Percentiles rank a stretch among this genome's conserved stretches.
phyloP scores from a whole-genome alignment of 2,329 filamentous ascomycete genomes.

The Trichophyton rubrum region DNA sequence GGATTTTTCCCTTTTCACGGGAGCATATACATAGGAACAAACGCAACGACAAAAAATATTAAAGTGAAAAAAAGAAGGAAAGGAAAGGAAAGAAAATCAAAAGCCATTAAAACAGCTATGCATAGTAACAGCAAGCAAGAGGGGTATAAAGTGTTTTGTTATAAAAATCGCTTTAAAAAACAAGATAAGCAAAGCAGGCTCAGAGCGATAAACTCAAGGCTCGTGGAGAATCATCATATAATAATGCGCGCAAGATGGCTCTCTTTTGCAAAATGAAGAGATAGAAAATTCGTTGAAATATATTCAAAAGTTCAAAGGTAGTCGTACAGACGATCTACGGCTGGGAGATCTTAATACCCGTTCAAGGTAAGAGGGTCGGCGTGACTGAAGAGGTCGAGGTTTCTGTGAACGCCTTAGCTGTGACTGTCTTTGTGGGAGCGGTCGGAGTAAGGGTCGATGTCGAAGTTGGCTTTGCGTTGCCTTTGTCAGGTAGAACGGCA shows the following conservation, averaged over 20 bases:
- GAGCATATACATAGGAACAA: conserved; percentile 1
- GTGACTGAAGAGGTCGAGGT: not conserved
- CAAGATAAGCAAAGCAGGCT: not conserved
- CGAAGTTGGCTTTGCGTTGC: not conserved
- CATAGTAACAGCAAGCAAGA: not conserved
- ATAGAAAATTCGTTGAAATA: conserved; percentile 2
- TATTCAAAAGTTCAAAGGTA: not conserved
- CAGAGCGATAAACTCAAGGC: not conserved
- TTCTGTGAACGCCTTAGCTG: not conserved
- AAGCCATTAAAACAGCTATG: conserved; percentile 4
- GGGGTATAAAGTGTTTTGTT: conserved; percentile 1
- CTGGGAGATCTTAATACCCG: not conserved
- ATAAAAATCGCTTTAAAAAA: conserved; percentile 3
- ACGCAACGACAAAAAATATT: conserved; percentile 5
- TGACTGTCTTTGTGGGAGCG: not conserved
- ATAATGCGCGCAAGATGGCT: not conserved
- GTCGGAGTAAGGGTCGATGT: not conserved
- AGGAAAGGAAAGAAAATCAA: not conserved
- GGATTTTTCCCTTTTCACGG: not conserved
- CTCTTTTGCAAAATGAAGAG: not conserved
- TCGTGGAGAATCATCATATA: not conserved
- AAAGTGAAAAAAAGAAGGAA: not conserved
- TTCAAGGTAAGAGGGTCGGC: not conserved
- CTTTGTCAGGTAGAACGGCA: conserved; percentile 27
- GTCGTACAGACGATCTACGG: not conserved